Conservation (phyloP, 805 yeast species). For the Hanseniaspora nectarophila region DNA sequence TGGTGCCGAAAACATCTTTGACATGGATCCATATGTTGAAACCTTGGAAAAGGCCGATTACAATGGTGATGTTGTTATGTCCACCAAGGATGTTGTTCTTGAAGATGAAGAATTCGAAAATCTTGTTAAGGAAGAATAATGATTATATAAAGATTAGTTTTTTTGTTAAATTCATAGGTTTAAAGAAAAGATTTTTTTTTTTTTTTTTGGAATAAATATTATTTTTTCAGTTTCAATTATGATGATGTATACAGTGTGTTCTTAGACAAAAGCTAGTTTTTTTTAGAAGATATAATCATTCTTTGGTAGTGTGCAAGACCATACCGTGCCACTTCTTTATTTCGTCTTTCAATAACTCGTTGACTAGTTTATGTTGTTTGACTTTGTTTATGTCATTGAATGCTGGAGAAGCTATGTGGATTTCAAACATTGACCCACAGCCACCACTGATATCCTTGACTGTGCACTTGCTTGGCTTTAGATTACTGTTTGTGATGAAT, state of each 20-base stretch:
- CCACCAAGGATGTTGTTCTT: neutral
- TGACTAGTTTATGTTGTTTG: constrained; percentile 86
- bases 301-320: constrained; percentile 63
- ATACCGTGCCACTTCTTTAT: constrained; percentile 90
- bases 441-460: constrained; percentile 88
- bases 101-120: neutral
- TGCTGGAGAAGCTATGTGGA: constrained; percentile 53
- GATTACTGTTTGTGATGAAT: constrained; percentile 40
- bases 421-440: constrained; percentile 97
- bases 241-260: too few species aligned
- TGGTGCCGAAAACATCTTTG: constrained; percentile 32
- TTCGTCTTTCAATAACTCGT: constrained; percentile 68
- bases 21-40: constrained; percentile 36
- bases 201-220: too few species aligned
- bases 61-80: constrained; percentile 52
- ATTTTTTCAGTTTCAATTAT: too few species aligned
- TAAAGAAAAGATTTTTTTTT: too few species aligned
- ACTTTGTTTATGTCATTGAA: constrained; percentile 76
- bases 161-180: too few species aligned
- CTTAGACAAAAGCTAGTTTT: too few species aligned
- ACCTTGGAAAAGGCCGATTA: constrained; percentile 62
- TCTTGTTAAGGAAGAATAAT: neutral
- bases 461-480: constrained; percentile 49
- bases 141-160: too few species aligned
- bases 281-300: constrained; percentile 18